These are phyloP conservation scores for Liquidambar formosana DNA, from an alignment of 164 flowering plant genomes.

Conservation along the genomic window DNA sequence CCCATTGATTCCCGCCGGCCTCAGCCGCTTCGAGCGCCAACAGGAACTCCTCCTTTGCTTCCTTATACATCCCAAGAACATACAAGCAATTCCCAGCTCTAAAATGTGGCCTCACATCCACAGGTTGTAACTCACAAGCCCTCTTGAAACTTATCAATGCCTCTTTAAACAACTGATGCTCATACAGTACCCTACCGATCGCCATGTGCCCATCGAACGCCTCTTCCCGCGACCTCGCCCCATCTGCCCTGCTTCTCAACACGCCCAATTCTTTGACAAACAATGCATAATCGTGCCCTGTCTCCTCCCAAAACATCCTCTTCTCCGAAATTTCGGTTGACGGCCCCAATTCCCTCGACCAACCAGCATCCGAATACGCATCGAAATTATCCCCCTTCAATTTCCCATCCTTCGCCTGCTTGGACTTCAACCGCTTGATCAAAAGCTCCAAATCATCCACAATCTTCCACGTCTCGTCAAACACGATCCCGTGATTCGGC, in stretches of 20 bases:
- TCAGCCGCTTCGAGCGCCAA: slow-evolving; percentile 91
- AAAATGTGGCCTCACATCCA: slow-evolving; percentile 91
- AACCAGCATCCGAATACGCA: slow-evolving; percentile 88
- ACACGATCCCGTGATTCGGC: slow-evolving; percentile 89
- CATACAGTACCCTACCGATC: slow-evolving; percentile 85
- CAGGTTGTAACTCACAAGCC: slow-evolving; percentile 89
- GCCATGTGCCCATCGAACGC: slow-evolving; percentile 99
- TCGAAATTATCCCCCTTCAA: slow-evolving; percentile 74
- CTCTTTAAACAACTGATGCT: slow-evolving; percentile 81
- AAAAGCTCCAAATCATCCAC: slow-evolving; percentile 92
- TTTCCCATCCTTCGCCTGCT: slow-evolving; percentile 81
- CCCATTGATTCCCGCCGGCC: slow-evolving; percentile 87
- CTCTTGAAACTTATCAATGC: slow-evolving; percentile 83
- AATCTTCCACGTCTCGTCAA: slow-evolving; percentile 92
- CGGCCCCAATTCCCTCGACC: slow-evolving; percentile 94
- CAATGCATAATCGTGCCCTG: slow-evolving; percentile 61
- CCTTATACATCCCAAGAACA: slow-evolving; percentile 57
- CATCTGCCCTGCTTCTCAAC: slow-evolving; percentile 77
- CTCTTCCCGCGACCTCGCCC: slow-evolving; percentile 80
- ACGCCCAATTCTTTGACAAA: slow-evolving; percentile 81
- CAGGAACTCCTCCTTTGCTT: slow-evolving; percentile 79
- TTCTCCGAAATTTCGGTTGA: slow-evolving; percentile 67
- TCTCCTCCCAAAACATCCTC: slow-evolving; percentile 82
- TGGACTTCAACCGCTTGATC: slow-evolving; percentile 75
- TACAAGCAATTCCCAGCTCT: slow-evolving; percentile 81